A percentile compares a stretch with the other conserved stretches of the same genome.
These are phyloP conservation scores for Boletus fagicola DNA, from an alignment of 768 basidiomycete species.

Conservation along the genomic window DNA sequence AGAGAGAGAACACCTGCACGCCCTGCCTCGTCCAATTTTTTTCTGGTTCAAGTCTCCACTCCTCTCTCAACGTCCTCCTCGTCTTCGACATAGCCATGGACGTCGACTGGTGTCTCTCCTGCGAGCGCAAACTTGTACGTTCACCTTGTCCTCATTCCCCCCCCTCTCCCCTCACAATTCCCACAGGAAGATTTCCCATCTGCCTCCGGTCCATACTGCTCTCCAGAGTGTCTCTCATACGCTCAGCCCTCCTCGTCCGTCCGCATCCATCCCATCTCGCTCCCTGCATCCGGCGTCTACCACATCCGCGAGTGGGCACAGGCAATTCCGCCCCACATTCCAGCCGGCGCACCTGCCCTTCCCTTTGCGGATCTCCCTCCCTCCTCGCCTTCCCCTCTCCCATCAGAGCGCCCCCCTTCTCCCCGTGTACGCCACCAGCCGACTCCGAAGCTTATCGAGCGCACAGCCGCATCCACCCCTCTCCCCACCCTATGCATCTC, in stretches of 20 bases:
- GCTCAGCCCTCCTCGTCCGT: constrained; percentile 36
- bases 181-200: constrained; percentile 29
- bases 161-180: neutral
- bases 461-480: constrained; percentile 30
- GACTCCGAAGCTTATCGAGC: constrained; percentile 37
- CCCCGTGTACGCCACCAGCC: constrained; percentile 26
- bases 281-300: constrained; percentile 1
- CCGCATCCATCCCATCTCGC: neutral
- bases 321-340: constrained; percentile 32
- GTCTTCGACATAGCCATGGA: constrained; percentile 43
- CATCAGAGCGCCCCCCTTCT: constrained; percentile 15
- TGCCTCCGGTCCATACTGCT: constrained; percentile 51
- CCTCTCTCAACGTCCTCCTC: neutral
- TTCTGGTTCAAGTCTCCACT: constrained; percentile 1
- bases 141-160: neutral
- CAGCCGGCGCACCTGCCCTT: constrained; percentile 30
- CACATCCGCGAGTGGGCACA: constrained; percentile 32
- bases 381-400: neutral
- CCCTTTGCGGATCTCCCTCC: constrained; percentile 26
- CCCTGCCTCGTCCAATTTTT: constrained; percentile 22
- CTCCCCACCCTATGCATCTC: constrained; percentile 53
- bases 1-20: constrained; percentile 10
- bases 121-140: constrained; percentile 58
- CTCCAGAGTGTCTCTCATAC: constrained; percentile 40
- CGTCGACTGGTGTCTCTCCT: constrained; percentile 70